Evolutionary conservation across 2,329 filamentous ascomycete genomes (phyloP).

Genomic region (Anisogramma anomala): DNA sequence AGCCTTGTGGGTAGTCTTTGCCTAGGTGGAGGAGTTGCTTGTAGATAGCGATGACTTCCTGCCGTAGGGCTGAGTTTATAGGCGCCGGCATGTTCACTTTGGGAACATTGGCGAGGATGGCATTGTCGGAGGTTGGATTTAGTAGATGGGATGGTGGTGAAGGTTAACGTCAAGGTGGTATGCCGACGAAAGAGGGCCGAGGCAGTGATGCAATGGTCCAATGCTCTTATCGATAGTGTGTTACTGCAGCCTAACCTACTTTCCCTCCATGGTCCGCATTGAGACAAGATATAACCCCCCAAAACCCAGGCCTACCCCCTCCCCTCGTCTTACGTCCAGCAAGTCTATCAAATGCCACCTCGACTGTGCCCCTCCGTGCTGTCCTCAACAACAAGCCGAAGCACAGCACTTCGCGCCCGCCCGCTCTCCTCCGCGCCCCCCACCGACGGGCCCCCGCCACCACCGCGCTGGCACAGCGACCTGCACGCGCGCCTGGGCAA

Average conservation of each 20-base stretch:
- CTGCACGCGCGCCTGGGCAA: slow-evolving; percentile 57
- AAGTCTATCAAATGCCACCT: no score
- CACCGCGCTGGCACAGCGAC: slow-evolving; percentile 55
- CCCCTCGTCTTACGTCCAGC: no score
- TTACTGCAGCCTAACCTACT: not conserved
- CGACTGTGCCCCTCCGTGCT: no score
- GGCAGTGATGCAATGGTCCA: no score
- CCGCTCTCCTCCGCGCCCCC: no score
- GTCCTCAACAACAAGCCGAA: no score
- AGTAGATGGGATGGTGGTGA: not conserved
- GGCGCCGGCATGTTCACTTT: slow-evolving; percentile 20
- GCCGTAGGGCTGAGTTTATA: slow-evolving; percentile 49
- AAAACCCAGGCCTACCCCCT: no score
- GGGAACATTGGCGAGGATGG: not conserved
- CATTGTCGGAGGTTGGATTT: slow-evolving; percentile 3
- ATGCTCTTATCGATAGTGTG: not conserved
- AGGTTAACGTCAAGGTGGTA: not conserved
- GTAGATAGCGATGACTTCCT: slow-evolving; percentile 75
- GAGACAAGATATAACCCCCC: no score
- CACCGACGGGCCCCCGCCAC: slow-evolving; percentile 9
- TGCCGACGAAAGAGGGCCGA: no score
- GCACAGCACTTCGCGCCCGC: no score
- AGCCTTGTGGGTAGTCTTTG: slow-evolving; percentile 77
- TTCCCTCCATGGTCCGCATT: no score
- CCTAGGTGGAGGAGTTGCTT: slow-evolving; percentile 85